Percentiles rank a stretch among this genome's conserved stretches.
Evolutionary conservation across 2,329 filamentous ascomycete species (phyloP).

Genomic region (Ophiostoma montium): DNA sequence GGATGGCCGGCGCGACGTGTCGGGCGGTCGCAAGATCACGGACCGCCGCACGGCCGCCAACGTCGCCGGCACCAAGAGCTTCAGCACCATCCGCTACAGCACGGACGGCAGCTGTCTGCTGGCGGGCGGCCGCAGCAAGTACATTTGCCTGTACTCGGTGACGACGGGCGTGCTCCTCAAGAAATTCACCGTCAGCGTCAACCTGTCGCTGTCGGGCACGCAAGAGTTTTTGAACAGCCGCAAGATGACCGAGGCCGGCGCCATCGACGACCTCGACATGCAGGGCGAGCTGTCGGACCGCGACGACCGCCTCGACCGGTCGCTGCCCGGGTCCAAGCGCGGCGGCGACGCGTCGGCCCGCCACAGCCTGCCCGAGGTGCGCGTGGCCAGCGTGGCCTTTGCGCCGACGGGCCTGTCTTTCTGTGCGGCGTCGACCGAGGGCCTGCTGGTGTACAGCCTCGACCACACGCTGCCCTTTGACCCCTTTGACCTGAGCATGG

Average conservation of each 20-base stretch:
- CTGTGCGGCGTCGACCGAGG: constrained; percentile 90
- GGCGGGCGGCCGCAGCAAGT: constrained; percentile 92
- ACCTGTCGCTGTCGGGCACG: constrained; percentile 88
- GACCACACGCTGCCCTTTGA: constrained; percentile 79
- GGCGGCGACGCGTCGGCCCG: constrained; percentile 69
- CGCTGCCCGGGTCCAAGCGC: constrained; percentile 72
- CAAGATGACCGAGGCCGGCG: constrained; percentile 79
- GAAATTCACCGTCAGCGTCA: constrained; percentile 91
- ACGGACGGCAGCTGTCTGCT: constrained; percentile 83
- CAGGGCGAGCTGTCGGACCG: constrained; percentile 78
- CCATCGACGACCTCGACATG: constrained; percentile 71
- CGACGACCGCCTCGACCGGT: constrained; percentile 67
- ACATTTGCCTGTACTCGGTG: constrained; percentile 95
- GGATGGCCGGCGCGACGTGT: constrained; percentile 83
- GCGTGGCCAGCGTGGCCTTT: constrained; percentile 74
- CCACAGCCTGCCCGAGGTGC: constrained; percentile 64
- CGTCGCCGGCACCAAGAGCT: constrained; percentile 77
- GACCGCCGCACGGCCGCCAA: constrained; percentile 89
- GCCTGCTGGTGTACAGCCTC: constrained; percentile 82
- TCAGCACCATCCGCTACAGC: constrained; percentile 78
- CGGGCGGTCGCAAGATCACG: constrained; percentile 74
- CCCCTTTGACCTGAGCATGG: constrained; percentile 89
- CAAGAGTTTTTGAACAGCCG: constrained; percentile 95
- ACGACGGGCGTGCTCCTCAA: constrained; percentile 81
- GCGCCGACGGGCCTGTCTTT: constrained; percentile 81